phyloP scores from a whole-genome alignment of 495 filamentous ascomycete species.

The Penicillium herquei region DNA sequence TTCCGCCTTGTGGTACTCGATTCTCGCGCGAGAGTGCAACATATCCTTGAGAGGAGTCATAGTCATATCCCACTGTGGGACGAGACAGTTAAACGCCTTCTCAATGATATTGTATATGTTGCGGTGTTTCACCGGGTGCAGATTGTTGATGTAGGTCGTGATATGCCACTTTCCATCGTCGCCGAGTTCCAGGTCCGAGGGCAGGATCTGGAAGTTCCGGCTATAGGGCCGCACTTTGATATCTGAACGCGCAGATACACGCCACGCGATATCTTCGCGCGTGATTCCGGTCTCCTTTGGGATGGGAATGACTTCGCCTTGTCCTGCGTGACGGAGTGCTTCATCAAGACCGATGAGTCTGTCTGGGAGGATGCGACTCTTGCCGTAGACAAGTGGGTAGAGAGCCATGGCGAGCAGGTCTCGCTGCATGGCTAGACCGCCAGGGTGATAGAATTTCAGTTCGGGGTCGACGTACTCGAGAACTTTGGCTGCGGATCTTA shows the following conservation, averaged over 20 bases:
- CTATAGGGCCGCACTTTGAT: constrained; percentile 30
- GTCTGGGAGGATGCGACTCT: constrained; percentile 29
- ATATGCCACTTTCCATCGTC: constrained; percentile 30
- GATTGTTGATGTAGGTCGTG: constrained; percentile 48
- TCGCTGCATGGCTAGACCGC: constrained; percentile 17
- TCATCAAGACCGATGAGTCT: constrained; percentile 26
- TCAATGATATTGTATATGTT: constrained; percentile 43
- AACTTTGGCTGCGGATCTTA: constrained; percentile 21
- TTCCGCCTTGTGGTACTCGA: constrained; percentile 32
- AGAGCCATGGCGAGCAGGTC: constrained; percentile 45
- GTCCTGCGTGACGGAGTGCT: constrained; percentile 20
- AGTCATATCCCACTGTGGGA: constrained; percentile 40
- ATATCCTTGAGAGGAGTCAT: constrained; percentile 40
- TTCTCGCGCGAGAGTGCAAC: constrained; percentile 31
- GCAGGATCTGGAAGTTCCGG: constrained; percentile 37
- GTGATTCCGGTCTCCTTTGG: constrained; percentile 32
- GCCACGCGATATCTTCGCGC: constrained; percentile 42
- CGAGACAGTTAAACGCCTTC: constrained; percentile 35
- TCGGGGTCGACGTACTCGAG: constrained; percentile 18
- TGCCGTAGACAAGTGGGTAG: constrained; percentile 45
- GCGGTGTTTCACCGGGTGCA: constrained; percentile 38
- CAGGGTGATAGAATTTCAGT: constrained; percentile 22
- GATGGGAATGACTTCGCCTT: constrained; percentile 27
- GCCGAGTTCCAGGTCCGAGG: constrained; percentile 33
- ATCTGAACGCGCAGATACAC: constrained; percentile 31